These are phyloP conservation scores for Mycena indigotica DNA, from an alignment of 768 basidiomycete species.

Conservation along the genomic window DNA sequence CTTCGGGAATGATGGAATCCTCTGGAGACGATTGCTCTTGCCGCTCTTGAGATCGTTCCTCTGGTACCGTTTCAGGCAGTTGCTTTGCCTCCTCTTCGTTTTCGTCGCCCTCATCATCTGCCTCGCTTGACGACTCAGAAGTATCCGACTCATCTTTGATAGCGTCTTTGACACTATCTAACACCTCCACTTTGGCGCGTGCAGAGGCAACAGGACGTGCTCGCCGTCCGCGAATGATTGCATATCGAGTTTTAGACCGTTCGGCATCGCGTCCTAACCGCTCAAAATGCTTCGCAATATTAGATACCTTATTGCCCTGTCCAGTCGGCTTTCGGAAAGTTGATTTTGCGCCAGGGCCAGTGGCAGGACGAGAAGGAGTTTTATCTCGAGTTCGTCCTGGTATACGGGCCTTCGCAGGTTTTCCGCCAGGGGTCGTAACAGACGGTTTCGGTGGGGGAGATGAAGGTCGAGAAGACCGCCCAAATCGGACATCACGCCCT, in stretches of 20 bases:
- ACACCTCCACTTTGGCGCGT: conserved; percentile 82
- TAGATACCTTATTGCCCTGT: conserved; percentile 74
- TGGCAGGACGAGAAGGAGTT: conserved; percentile 43
- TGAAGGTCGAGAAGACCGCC: conserved; percentile 39
- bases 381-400: conserved; percentile 44
- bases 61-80: conserved; percentile 25
- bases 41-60: not conserved
- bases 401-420: conserved; percentile 41
- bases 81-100: conserved; percentile 43
- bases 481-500: conserved; percentile 43
- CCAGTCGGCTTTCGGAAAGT: conserved; percentile 56
- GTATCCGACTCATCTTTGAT: conserved; percentile 81
- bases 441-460: conserved; percentile 40
- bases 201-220: conserved; percentile 91
- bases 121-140: conserved; percentile 64
- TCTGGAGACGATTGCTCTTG: conserved; percentile 27
- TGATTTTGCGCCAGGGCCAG: conserved; percentile 47
- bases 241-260: conserved; percentile 74
- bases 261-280: conserved; percentile 76
- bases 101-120: conserved; percentile 57
- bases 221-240: conserved; percentile 82
- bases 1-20: conserved; percentile 28
- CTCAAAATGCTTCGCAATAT: conserved; percentile 90
- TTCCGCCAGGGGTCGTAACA: conserved; percentile 32
- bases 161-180: conserved; percentile 89